Conservation (phyloP, 2,329 filamentous ascomycete species). For the Penicillium sp. region DNA sequence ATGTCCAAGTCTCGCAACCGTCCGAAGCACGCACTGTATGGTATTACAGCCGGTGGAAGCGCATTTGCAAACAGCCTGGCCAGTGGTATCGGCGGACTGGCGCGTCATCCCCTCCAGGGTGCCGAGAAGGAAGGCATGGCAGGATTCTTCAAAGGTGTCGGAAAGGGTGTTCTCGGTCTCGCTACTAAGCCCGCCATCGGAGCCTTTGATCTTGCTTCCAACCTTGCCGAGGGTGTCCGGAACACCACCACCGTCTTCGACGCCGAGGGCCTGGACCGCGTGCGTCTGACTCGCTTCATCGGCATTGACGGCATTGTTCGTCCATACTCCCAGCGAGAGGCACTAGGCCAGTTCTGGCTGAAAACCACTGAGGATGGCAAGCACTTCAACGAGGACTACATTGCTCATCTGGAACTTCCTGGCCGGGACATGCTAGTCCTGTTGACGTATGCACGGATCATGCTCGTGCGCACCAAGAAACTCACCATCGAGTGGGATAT, state of each 20-base stretch:
- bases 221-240: slow-evolving; percentile 92
- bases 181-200: slow-evolving; percentile 96
- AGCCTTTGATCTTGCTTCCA: slow-evolving; percentile 92
- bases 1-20: slow-evolving; percentile 90
- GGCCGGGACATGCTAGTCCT: slow-evolving; percentile 84
- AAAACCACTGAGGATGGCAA: slow-evolving; percentile 97
- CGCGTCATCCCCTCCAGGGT: slow-evolving; percentile 87
- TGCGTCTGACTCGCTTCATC: slow-evolving; percentile 88
- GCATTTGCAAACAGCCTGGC: slow-evolving; percentile 89
- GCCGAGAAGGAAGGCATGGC: slow-evolving; percentile 91
- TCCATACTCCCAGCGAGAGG: slow-evolving; percentile 90
- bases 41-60: slow-evolving; percentile 91
- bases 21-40: slow-evolving; percentile 94
- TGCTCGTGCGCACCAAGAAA: slow-evolving; percentile 82
- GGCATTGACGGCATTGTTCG: slow-evolving; percentile 88
- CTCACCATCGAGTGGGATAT: slow-evolving; percentile 94
- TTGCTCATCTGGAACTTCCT: slow-evolving; percentile 89
- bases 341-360: slow-evolving; percentile 95
- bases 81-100: slow-evolving; percentile 87
- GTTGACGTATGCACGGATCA: slow-evolving; percentile 79
- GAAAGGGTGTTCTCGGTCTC: slow-evolving; percentile 88
- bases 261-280: slow-evolving; percentile 85
- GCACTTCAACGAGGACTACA: slow-evolving; percentile 96
- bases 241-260: slow-evolving; percentile 99
- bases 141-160: slow-evolving; percentile 96